Evolutionary conservation across 257 asterid genomes (phyloP).

Genomic region (Fraxinus cuspidata): DNA sequence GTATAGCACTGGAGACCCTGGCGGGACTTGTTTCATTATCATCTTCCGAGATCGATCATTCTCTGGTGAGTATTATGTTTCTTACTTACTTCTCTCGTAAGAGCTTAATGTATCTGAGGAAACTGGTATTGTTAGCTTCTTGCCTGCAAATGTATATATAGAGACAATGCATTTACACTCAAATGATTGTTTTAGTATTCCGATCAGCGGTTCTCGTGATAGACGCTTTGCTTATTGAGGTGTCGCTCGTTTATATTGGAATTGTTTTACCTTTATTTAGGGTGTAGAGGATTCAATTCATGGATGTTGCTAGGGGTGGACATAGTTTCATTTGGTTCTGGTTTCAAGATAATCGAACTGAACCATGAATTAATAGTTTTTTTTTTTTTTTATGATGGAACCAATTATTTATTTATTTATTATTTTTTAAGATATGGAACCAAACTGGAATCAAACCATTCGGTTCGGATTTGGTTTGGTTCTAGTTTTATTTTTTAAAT

Average conservation of each 20-base stretch:
- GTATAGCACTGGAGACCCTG: constrained; percentile 83
- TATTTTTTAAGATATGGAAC: too few relatives aligned
- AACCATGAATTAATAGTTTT: too few relatives aligned
- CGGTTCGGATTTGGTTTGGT: too few relatives aligned
- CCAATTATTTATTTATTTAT: too few relatives aligned
- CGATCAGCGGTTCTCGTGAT: constrained; percentile 3
- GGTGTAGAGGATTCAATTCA: constrained; percentile 16
- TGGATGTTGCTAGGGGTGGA: background rate
- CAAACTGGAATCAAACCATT: too few relatives aligned
- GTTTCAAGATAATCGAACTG: too few relatives aligned
- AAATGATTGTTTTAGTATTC: constrained; percentile 5
- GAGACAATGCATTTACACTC: constrained; percentile 3
- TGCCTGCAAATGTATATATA: background rate
- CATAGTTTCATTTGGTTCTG: too few relatives aligned
- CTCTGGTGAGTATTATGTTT: constrained; percentile 59
- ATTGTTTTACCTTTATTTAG: constrained; percentile 15
- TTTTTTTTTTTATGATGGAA: too few relatives aligned
- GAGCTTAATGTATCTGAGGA: background rate
- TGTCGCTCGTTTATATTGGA: constrained; percentile 4
- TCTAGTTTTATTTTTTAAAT: too few relatives aligned
- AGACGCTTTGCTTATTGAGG: background rate
- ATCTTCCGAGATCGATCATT: constrained; percentile 69
- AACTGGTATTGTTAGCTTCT: constrained; percentile 12
- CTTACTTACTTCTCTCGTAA: constrained; percentile 11
- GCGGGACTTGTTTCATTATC: constrained; percentile 86